A percentile compares a stretch with the other conserved stretches of the same genome.
phyloP scores from a whole-genome alignment of 106 monocot genomes.

The Apostasia ramifera region DNA sequence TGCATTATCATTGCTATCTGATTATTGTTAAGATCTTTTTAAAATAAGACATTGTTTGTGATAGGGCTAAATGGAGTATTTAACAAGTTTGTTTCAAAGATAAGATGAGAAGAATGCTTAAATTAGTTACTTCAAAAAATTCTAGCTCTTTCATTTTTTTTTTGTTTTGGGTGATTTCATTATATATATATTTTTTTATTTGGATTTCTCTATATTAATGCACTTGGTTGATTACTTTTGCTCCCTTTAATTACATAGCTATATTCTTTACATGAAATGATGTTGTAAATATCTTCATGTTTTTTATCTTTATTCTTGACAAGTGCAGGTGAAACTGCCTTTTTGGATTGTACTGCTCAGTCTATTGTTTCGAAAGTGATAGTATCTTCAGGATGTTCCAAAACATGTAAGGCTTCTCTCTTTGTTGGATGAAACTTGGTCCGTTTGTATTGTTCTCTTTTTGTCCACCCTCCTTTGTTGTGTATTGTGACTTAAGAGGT shows the following conservation, averaged over 20 bases:
- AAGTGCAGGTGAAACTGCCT: constrained; percentile 71
- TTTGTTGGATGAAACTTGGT: neutral
- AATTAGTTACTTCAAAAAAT: no score
- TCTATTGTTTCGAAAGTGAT: constrained; percentile 81
- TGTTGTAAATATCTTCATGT: neutral
- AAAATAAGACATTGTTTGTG: no score
- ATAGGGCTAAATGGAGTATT: no score
- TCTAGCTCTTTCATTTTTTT: neutral
- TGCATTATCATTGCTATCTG: no score
- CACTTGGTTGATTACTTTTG: no score
- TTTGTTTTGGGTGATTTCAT: neutral
- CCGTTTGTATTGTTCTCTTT: no score
- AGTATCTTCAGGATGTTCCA: constrained; percentile 47
- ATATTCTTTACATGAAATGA: neutral
- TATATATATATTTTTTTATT: neutral
- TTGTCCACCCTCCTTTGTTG: no score
- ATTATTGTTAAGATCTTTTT: no score
- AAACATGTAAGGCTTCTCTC: constrained; percentile 70
- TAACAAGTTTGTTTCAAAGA: no score
- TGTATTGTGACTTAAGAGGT: no score
- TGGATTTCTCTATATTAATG: neutral
- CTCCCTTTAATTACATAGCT: no score
- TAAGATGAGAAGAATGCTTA: no score
- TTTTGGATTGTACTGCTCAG: constrained; percentile 59
- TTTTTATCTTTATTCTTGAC: neutral